These are phyloP conservation scores for Berkeleyomyces basicola DNA, from an alignment of 2,329 filamentous ascomycete species.

Conservation along the genomic window DNA sequence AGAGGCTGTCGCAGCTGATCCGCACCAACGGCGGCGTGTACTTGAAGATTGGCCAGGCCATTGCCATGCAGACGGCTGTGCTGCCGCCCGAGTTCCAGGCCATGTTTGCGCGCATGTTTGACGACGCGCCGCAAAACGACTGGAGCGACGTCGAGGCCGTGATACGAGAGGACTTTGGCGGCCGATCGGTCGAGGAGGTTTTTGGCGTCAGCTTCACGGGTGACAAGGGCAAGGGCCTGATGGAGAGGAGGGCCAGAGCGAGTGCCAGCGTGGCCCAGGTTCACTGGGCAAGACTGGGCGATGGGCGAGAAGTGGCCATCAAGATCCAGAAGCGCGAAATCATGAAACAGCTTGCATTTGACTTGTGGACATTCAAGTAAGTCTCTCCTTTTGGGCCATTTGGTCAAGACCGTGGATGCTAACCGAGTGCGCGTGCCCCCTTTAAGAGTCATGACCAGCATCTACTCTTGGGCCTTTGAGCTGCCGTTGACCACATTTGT, in stretches of 20 bases:
- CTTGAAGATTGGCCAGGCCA: conserved; percentile 93
- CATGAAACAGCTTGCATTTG: conserved; percentile 76
- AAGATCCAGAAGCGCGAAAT: conserved; percentile 98
- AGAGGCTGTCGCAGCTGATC: conserved; percentile 66
- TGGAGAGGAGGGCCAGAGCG: conserved; percentile 45
- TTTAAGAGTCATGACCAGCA: conserved; percentile 53
- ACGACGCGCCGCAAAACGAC: conserved; percentile 84
- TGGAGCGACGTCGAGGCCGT: conserved; percentile 79
- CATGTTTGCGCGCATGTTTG: conserved; percentile 95
- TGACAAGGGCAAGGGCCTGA: conserved; percentile 48
- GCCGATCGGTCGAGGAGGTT: conserved; percentile 68
- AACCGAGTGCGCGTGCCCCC: background rate
- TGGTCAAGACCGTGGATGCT: background rate
- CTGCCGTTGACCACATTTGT: conserved; percentile 84
- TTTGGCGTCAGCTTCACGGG: conserved; percentile 75
- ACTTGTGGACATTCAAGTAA: conserved; percentile 86
- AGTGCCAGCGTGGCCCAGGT: conserved; percentile 93
- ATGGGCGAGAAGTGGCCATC: conserved; percentile 82
- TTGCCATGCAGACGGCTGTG: conserved; percentile 94
- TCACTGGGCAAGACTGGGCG: conserved; percentile 74
- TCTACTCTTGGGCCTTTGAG: conserved; percentile 79
- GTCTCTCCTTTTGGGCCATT: conserved; percentile 17
- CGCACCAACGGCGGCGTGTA: conserved; percentile 83
- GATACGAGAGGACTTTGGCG: conserved; percentile 75
- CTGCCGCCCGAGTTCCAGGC: conserved; percentile 86